A percentile compares a stretch with the other conserved stretches of the same genome.
phyloP scores from a whole-genome alignment of 805 yeast genomes.

The Candida tallmaniae region DNA sequence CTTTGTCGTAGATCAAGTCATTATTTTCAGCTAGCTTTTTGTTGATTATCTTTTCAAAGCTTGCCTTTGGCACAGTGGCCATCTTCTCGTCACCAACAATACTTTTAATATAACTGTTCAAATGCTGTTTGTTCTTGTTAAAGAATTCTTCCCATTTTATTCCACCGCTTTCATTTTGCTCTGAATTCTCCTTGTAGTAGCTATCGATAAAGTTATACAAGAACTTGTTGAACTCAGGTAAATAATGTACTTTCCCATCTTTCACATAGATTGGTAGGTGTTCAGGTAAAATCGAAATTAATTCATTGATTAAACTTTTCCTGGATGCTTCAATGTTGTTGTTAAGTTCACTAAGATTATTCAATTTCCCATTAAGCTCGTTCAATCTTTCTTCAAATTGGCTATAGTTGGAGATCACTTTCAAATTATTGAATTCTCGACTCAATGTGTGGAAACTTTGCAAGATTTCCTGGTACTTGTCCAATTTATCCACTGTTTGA shows the following conservation, averaged over 20 bases:
- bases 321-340: slow-evolving; percentile 8
- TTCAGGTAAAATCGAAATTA: slow-evolving; percentile 22
- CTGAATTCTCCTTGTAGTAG: slow-evolving; percentile 14
- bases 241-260: slow-evolving; percentile 30
- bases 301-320: slow-evolving; percentile 2
- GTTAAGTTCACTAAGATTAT: slow-evolving; percentile 5
- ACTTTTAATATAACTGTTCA: slow-evolving; percentile 15
- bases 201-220: slow-evolving; percentile 30
- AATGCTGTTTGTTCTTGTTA: slow-evolving; percentile 14
- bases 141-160: slow-evolving; percentile 22
- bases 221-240: slow-evolving; percentile 36
- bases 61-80: slow-evolving; percentile 15
- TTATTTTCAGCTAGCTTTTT: slow-evolving; percentile 21
- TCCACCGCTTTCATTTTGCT: slow-evolving; percentile 2
- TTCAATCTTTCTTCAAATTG: slow-evolving; percentile 8
- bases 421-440: slow-evolving; percentile 1
- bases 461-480: slow-evolving; percentile 3
- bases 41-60: slow-evolving; percentile 20
- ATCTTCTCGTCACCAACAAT: slow-evolving; percentile 6
- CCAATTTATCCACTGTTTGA: neutral
- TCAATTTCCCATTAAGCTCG: slow-evolving; percentile 6
- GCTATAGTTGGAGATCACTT: slow-evolving; percentile 5
- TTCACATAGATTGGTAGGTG: slow-evolving; percentile 27
- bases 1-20: slow-evolving; percentile 17
- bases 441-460: slow-evolving; percentile 1